Evolutionary conservation across 1,284 basidiomycete genomes (phyloP), one percentile per base, ranked within the genome.

Genomic region (Xanthoconium separans): DNA sequence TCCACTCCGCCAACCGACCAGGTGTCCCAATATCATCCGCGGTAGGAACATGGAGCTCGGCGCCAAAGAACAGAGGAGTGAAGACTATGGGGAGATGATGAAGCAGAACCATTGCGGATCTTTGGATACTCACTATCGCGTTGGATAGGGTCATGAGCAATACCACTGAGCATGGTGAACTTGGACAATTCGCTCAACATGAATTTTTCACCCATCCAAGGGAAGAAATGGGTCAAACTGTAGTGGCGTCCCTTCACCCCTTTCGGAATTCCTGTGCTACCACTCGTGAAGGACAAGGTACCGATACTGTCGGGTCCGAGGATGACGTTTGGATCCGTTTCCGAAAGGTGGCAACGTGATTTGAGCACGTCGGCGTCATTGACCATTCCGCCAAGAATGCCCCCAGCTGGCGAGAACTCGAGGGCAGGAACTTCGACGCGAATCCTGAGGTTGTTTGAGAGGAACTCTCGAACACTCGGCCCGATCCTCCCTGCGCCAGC

Each of bases 161-260:
- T 99, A 39, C 97, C 97, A 65, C 93, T 96, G 27, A 99, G 82
- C 97, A 99, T 99, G 2, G 97, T 99, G 68, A 98, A 99, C 71
- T 87, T 92, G 56, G 91, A 93, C 29, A 81, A 74, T 53, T 85
- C 77, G 40, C 79, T 77, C 43, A 99, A 76, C 3, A 82, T 86
- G 70, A 99, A 99, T 18, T 87, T 79, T 69, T 94, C 77, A 20
- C 90, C 89, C 97, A 99, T 99, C 97, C 97, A 99, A 4, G 96
- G 96, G 85, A 99, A 99, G 81, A 99, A 99, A 73, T 99, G 97
- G 0, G 97, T 99, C 61, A 99, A 77, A 61, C 91, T 94, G 73
- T 91, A 98, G 72, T 99, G 97, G 44, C 97, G 79, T 0, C 97
- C 97, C 64, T 86, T 85, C 45, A 99, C 96, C 42, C 97, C 97